Conservation (phyloP, 2,329 filamentous ascomycete species). For the Geosmithia flava region DNA sequence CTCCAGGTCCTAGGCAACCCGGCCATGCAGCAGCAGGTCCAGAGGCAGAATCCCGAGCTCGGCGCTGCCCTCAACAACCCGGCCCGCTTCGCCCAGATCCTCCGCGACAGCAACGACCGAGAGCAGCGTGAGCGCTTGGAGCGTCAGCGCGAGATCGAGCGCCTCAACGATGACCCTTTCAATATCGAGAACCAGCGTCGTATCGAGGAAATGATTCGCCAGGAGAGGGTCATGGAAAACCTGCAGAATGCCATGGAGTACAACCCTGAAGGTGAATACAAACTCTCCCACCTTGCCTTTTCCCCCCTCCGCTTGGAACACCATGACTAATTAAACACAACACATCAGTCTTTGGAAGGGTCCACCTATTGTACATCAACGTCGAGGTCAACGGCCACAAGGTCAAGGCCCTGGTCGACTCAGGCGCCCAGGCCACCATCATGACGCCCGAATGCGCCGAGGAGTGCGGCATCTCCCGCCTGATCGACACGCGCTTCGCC, state of each 20-base stretch:
- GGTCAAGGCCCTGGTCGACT: constrained; percentile 94
- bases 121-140: constrained; percentile 63
- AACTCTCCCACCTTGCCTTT: background rate
- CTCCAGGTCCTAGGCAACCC: constrained; percentile 75
- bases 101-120: constrained; percentile 53
- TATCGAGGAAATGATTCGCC: constrained; percentile 95
- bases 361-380: constrained; percentile 93
- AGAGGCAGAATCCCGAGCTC: constrained; percentile 62
- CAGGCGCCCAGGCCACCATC: constrained; percentile 93
- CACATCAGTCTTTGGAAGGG: constrained; percentile 70
- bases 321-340: constrained; percentile 1
- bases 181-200: constrained; percentile 81
- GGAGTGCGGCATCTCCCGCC: constrained; percentile 86
- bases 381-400: constrained; percentile 88
- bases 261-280: constrained; percentile 70
- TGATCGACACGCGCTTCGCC: constrained; percentile 85
- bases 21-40: constrained; percentile 55
- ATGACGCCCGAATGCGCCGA: constrained; percentile 94
- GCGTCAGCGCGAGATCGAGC: constrained; percentile 70
- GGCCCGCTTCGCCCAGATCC: constrained; percentile 61
- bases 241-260: constrained; percentile 94
- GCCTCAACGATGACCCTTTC: constrained; percentile 88
- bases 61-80: constrained; percentile 66
- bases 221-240: constrained; percentile 90
- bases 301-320: background rate